A percentile compares a stretch with the other conserved stretches of the same genome.
These are phyloP conservation scores for Hymenoscyphus linearis DNA, from an alignment of 2,329 filamentous ascomycete genomes.

Conservation along the genomic window DNA sequence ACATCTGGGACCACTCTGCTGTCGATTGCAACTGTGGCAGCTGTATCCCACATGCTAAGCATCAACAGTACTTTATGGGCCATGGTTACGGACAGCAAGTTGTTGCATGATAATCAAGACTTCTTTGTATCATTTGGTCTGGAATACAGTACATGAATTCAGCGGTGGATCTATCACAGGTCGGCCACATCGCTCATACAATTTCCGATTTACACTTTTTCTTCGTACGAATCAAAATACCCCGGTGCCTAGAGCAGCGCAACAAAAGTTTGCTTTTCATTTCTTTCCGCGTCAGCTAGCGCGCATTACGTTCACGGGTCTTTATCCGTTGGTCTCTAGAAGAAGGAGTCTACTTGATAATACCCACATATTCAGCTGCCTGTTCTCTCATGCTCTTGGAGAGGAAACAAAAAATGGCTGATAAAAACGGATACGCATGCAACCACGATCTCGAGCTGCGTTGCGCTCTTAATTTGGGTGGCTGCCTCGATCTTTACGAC, in stretches of 20 bases:
- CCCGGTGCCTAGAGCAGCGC: conserved; percentile 24
- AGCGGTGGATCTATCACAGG: not conserved
- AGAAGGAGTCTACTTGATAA: conserved; percentile 26
- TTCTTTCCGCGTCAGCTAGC: conserved; percentile 25
- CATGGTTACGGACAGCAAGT: conserved; percentile 41
- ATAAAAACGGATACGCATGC: conserved; percentile 16
- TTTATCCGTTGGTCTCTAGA: conserved; percentile 21
- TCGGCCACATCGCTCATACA: conserved; percentile 6
- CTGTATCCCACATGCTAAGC: conserved; percentile 41
- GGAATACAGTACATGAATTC: not conserved
- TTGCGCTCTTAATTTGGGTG: conserved; percentile 27
- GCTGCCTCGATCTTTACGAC: conserved; percentile 35
- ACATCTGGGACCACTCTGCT: conserved; percentile 42
- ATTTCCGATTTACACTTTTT: conserved; percentile 4
- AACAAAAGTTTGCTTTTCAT: conserved; percentile 30
- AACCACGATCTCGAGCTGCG: conserved; percentile 33
- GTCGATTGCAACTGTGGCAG: conserved; percentile 42
- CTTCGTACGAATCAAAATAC: conserved; percentile 14
- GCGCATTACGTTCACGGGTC: conserved; percentile 29
- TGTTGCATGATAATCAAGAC: conserved; percentile 35
- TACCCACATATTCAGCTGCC: conserved; percentile 12
- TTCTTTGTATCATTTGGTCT: not conserved
- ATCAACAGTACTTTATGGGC: conserved; percentile 41
- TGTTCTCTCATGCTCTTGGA: not conserved
- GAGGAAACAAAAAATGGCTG: conserved; percentile 2